phyloP scores from a whole-genome alignment of 179 eudicot genomes.

The Kewa caespitosa region DNA sequence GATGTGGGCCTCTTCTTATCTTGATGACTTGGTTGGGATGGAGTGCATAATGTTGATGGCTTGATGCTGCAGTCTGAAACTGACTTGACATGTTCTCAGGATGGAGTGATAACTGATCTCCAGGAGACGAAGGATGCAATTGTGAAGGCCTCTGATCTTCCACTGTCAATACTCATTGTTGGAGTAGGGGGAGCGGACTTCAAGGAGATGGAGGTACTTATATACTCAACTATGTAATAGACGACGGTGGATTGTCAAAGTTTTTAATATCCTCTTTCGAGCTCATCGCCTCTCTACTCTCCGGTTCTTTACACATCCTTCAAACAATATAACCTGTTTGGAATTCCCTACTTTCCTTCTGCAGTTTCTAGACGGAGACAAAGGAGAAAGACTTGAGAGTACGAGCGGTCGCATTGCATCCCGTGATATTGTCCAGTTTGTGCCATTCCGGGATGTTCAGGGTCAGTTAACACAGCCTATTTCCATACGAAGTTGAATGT shows the following conservation, averaged over 20 bases:
- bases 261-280: not conserved
- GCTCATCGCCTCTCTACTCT: not conserved
- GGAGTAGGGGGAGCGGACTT: slow-evolving; percentile 99
- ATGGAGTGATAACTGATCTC: slow-evolving; percentile 97
- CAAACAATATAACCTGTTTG: not conserved
- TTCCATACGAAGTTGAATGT: too few species aligned
- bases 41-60: not conserved
- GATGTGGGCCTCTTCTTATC: not conserved
- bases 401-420: slow-evolving; percentile 77
- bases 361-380: slow-evolving; percentile 86
- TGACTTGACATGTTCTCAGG: slow-evolving; percentile 46
- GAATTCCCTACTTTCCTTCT: not conserved
- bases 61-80: not conserved
- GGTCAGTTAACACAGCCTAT: slow-evolving; percentile 39
- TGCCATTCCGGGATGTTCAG: slow-evolving; percentile 84
- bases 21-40: not conserved
- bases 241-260: not conserved
- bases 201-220: slow-evolving; percentile 91
- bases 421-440: slow-evolving; percentile 96
- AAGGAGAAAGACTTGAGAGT: slow-evolving; percentile 87
- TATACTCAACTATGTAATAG: not conserved
- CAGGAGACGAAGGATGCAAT: slow-evolving; percentile 98
- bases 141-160: slow-evolving; percentile 92
- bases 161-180: slow-evolving; percentile 91
- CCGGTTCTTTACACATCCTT: not conserved